Evolutionary conservation across 768 basidiomycete species (phyloP).

Genomic region (Kwoniella sp.): DNA sequence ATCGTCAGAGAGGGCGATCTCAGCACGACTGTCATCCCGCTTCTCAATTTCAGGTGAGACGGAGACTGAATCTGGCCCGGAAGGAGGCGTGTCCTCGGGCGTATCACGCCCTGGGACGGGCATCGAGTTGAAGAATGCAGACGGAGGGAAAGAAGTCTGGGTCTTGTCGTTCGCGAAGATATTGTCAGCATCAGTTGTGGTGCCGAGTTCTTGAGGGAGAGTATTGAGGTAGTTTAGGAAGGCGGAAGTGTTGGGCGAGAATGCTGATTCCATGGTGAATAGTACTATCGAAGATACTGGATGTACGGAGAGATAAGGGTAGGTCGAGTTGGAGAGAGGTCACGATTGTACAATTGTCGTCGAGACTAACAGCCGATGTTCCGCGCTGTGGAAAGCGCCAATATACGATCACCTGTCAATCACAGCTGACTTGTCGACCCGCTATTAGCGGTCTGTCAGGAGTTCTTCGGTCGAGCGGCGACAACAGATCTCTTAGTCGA

Average conservation of each 20-base stretch:
- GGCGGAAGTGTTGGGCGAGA: conserved; percentile 47
- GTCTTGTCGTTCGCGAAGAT: conserved; percentile 25
- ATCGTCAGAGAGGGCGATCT: conserved; percentile 22
- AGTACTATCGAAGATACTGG: background rate
- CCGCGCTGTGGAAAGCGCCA: too few relatives aligned
- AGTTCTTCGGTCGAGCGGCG: too few relatives aligned
- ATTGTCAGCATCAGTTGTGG: conserved; percentile 10
- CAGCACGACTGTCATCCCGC: background rate
- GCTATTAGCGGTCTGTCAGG: too few relatives aligned
- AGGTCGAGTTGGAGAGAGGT: background rate
- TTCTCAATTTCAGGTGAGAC: conserved; percentile 20
- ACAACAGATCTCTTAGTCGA: too few relatives aligned
- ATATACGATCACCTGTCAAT: too few relatives aligned
- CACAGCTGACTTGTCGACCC: too few relatives aligned
- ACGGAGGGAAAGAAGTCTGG: conserved; percentile 47
- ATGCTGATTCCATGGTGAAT: conserved; percentile 23
- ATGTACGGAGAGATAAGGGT: background rate
- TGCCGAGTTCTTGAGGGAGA: conserved; percentile 4
- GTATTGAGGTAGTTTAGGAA: conserved; percentile 42
- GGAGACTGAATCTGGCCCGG: conserved; percentile 23
- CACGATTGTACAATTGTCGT: too few relatives aligned
- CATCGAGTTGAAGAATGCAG: conserved; percentile 43
- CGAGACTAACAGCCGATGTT: too few relatives aligned
- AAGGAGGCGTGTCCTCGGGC: conserved; percentile 42
- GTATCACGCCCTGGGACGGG: conserved; percentile 40